Base-by-base conservation (phyloP, 768 basidiomycete genomes). In the Suillus decipiens region DNA sequence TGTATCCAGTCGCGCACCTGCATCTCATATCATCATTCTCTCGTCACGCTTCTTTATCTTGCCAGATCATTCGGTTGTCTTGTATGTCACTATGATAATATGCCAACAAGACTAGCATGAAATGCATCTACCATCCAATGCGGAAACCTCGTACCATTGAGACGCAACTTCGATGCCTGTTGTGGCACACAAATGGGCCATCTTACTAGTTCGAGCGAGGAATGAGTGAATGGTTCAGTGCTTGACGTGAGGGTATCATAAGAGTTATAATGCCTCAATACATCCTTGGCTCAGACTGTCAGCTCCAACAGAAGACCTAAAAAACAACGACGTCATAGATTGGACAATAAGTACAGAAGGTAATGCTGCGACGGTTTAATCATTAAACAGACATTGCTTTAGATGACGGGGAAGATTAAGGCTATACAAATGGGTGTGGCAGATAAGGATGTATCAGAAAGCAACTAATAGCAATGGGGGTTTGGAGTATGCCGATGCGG, bases 401-500 rank as follows among this genome's bases (percentile, higher is more conserved):
- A 75, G 74, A 75, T 75, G 75, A 71, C 39, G 67, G 75, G 67
- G 65, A 72, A 77, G 71, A 75, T 77, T 72, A 76, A 63, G 59
- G 74, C 74, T 75, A 66, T 77, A 76, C 75, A 77, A 74, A 73
- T 78, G 75, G 39, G 39, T 39, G 56, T 83, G 81, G 81, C 81
- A 82, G 80, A 80, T 79, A 71, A 66, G 70, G 70, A 61, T 64
- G 71, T 75, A 57, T 74, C 73, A 65, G 78, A 77, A 77, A 75
- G 78, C 77, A 66, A 68, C 64, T 69, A 70, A 75, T 72, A 77
- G 72, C 73, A 72, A 72, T 77, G 78, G 76, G 74, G 61, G 64
- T 67, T 63, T 54, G 78, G 78, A 79, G 80, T 83, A 83, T 86
- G 85, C 84, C 79, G 79, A 80, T 79, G 80, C 82, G 84, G 85